Evolutionary conservation across 192 early-diverging fungal genomes (phyloP).

Genomic region (Glomus cerebriforme): DNA sequence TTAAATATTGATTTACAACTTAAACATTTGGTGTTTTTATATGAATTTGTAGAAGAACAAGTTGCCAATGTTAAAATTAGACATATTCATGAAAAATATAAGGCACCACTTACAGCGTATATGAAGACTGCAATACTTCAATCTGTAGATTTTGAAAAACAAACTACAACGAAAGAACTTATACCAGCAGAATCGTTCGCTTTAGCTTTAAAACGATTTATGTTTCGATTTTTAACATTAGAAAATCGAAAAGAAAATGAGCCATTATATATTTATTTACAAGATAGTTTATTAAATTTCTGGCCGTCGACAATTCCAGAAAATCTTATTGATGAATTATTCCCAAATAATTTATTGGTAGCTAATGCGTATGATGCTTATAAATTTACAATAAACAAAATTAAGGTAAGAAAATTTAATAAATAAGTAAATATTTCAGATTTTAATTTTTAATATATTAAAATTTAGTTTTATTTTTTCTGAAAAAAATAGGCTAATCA

Average conservation of each 20-base stretch:
- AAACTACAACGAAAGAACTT: too few relatives aligned
- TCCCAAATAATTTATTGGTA: background rate
- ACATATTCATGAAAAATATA: slow-evolving; percentile 29
- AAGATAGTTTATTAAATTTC: too few relatives aligned
- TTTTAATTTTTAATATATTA: too few relatives aligned
- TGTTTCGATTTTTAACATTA: background rate
- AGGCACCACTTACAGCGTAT: background rate
- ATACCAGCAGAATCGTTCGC: background rate
- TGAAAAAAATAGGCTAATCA: too few relatives aligned
- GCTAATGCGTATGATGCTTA: background rate
- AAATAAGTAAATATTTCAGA: too few relatives aligned
- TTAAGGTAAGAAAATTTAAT: too few relatives aligned
- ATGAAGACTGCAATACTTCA: background rate
- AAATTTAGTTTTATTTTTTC: too few relatives aligned
- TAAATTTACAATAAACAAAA: background rate
- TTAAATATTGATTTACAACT: slow-evolving; percentile 10
- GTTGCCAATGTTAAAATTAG: slow-evolving; percentile 15
- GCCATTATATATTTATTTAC: background rate
- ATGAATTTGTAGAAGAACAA: slow-evolving; percentile 18
- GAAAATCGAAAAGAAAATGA: background rate
- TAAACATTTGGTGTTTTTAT: slow-evolving; percentile 19
- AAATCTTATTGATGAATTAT: too few relatives aligned
- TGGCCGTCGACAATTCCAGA: too few relatives aligned
- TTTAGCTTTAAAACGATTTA: slow-evolving; percentile 5
- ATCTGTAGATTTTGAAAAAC: background rate